Conservation (phyloP, 1,284 basidiomycete genomes). For the Trametes sp. region DNA sequence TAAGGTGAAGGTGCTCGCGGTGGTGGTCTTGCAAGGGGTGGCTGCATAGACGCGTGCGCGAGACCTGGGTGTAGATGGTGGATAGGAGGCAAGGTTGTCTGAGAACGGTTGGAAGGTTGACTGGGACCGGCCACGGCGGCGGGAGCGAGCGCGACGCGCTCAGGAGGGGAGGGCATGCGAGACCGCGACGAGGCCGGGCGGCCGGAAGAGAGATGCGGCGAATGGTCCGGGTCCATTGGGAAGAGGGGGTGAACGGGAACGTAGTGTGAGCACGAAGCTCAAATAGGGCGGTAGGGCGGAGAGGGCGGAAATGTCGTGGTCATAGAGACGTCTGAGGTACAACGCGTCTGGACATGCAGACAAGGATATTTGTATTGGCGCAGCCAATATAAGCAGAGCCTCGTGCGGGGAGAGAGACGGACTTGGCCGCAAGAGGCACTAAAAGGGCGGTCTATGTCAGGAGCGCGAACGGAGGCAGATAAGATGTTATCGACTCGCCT, state of each 20-base stretch:
- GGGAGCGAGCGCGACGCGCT: conserved; percentile 23
- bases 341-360: conserved; percentile 33
- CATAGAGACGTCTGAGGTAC: conserved; percentile 36
- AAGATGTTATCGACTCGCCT: conserved; percentile 43
- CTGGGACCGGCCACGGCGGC: conserved; percentile 20
- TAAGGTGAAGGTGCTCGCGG: conserved; percentile 12
- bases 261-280: conserved; percentile 30
- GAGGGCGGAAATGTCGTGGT: conserved; percentile 35
- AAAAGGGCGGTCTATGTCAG: conserved; percentile 30
- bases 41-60: conserved; percentile 44
- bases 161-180: conserved; percentile 27
- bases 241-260: conserved; percentile 18
- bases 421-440: conserved; percentile 28
- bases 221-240: conserved; percentile 34
- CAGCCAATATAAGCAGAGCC: conserved; percentile 33
- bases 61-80: conserved; percentile 69
- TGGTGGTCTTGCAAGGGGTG: conserved; percentile 12
- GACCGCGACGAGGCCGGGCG: conserved; percentile 27
- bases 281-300: conserved; percentile 32
- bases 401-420: conserved; percentile 32
- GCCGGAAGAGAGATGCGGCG: conserved; percentile 29
- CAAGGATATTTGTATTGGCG: conserved; percentile 36
- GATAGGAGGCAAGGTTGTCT: conserved; percentile 64
- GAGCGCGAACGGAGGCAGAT: conserved; percentile 32
- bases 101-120: conserved; percentile 22